Evolutionary conservation across 805 yeast genomes (phyloP).

Genomic region (Candida mattraensis): DNA sequence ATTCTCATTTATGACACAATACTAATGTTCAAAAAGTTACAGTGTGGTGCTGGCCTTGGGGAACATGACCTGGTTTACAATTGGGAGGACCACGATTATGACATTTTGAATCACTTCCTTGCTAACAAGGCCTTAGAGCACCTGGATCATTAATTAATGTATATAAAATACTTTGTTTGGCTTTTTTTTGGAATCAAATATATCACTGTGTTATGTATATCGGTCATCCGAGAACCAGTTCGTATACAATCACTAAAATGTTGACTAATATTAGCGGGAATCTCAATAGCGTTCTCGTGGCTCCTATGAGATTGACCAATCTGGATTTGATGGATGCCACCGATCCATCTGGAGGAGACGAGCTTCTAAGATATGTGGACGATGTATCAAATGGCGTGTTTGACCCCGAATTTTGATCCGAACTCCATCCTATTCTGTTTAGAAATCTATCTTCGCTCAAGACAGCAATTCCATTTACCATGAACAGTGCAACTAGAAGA

Average conservation of each 20-base stretch:
- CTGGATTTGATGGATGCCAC: conserved; percentile 41
- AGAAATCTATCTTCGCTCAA: conserved; percentile 61
- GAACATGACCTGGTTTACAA: conserved; percentile 8
- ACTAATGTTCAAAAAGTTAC: conserved; percentile 27
- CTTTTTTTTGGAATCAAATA: conserved; percentile 28
- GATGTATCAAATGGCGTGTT: conserved; percentile 11
- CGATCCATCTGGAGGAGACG: conserved; percentile 17
- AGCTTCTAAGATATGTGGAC: conserved; percentile 16
- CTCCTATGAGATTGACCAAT: conserved; percentile 52
- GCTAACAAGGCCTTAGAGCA: conserved; percentile 16
- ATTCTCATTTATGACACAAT: conserved; percentile 48
- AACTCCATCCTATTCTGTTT: conserved; percentile 44
- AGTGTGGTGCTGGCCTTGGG: conserved; percentile 10
- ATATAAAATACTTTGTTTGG: conserved; percentile 4
- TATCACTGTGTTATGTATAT: conserved; percentile 25
- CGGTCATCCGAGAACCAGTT: conserved; percentile 47
- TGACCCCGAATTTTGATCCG: conserved; percentile 36
- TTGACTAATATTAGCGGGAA: conserved; percentile 56
- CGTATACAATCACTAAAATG: conserved; percentile 50
- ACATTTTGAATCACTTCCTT: conserved; percentile 16
- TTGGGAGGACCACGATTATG: conserved; percentile 16
- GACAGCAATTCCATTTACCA: conserved; percentile 57
- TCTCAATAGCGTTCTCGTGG: conserved; percentile 57
- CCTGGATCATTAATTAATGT: conserved; percentile 3
- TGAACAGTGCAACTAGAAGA: conserved; percentile 42